These are phyloP conservation scores for Penstemon eatonii DNA, from an alignment of 257 asterid species.

Conservation along the genomic window DNA sequence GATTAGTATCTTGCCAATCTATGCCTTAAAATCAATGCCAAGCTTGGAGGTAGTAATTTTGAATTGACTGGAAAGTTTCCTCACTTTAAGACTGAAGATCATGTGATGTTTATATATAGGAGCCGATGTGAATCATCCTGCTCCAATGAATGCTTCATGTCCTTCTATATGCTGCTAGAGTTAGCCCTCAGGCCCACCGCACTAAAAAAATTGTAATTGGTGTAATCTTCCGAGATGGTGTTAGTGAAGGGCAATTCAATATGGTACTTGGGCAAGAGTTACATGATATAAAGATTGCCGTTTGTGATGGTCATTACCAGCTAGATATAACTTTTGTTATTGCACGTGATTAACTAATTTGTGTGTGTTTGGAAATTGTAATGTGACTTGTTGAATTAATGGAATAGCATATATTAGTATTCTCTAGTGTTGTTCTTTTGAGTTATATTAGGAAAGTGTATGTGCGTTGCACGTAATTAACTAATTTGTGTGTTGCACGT, in stretches of 20 bases:
- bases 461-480: too few species aligned
- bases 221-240: constrained; percentile 73
- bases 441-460: too few species aligned
- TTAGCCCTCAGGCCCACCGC: constrained; percentile 62
- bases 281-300: too few species aligned
- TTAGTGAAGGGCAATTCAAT: constrained; percentile 69
- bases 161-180: constrained; percentile 73
- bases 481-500: too few species aligned
- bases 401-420: too few species aligned
- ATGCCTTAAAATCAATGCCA: constrained; percentile 68
- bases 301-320: constrained; percentile 23
- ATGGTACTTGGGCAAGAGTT: too few species aligned
- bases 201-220: constrained; percentile 57
- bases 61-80: constrained; percentile 48
- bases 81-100: constrained; percentile 40
- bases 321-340: constrained; percentile 60
- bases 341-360: too few species aligned
- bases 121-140: constrained; percentile 88
- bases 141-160: constrained; percentile 37
- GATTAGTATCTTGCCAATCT: constrained; percentile 66
- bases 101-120: constrained; percentile 73
- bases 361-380: too few species aligned
- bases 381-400: too few species aligned
- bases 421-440: too few species aligned
- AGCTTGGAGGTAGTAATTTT: constrained; percentile 70